phyloP scores from a whole-genome alignment of 805 yeast genomes.

The Dipodascus geniculatus region DNA sequence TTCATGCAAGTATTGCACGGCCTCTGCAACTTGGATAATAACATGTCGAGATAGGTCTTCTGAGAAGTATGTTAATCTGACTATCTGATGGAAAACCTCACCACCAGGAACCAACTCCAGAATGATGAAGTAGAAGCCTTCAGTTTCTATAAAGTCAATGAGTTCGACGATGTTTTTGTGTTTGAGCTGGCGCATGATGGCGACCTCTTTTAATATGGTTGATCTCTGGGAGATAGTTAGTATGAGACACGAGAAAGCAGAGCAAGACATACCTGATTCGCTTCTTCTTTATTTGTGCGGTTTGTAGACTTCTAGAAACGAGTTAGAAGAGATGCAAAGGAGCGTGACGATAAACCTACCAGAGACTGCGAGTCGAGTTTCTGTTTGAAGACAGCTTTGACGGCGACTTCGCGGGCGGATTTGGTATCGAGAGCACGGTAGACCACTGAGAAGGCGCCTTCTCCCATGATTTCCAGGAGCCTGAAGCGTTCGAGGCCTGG shows the following conservation, averaged over 20 bases:
- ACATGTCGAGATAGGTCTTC: conserved; percentile 66
- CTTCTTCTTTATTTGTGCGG: not conserved
- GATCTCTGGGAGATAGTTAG: conserved; percentile 23
- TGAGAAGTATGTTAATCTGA: conserved; percentile 62
- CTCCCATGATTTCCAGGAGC: conserved; percentile 33
- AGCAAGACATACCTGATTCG: not conserved
- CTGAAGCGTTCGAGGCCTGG: conserved; percentile 29
- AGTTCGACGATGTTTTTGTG: conserved; percentile 53
- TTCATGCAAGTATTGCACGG: conserved; percentile 60
- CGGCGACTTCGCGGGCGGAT: conserved; percentile 45
- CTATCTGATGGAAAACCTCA: conserved; percentile 70
- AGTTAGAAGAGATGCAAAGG: not conserved
- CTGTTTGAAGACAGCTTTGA: conserved; percentile 60
- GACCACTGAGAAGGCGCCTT: conserved; percentile 85
- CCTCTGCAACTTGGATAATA: conserved; percentile 57
- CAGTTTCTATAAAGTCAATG: conserved; percentile 40
- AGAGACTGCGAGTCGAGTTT: conserved; percentile 28
- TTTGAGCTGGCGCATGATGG: conserved; percentile 52
- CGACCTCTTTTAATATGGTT: conserved; percentile 58
- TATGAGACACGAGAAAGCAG: not conserved
- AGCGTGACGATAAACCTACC: not conserved
- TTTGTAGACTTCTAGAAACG: not conserved
- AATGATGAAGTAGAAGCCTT: conserved; percentile 47
- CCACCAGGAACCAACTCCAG: conserved; percentile 68
- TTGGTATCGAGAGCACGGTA: conserved; percentile 50